These are phyloP conservation scores for Stagonosporopsis tanaceti DNA, from an alignment of 2,329 filamentous ascomycete genomes.

Conservation along the genomic window DNA sequence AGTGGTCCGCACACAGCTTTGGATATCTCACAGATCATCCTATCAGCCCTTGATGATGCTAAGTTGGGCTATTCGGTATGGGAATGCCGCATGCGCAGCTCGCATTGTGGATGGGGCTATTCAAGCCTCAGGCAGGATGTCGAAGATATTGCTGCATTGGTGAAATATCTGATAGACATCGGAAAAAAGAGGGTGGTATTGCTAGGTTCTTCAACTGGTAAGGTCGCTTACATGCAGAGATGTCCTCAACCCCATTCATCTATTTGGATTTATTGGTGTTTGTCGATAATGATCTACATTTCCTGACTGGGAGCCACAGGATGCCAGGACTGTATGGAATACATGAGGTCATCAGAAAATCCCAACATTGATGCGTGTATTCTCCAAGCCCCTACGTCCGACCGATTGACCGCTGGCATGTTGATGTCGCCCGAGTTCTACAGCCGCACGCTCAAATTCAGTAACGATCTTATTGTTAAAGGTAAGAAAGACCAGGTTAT, in stretches of 20 bases:
- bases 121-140: slow-evolving; percentile 29
- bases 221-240: not conserved
- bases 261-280: not conserved
- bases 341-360: not conserved
- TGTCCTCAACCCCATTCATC: not conserved
- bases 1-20: slow-evolving; percentile 24
- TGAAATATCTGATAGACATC: slow-evolving; percentile 18
- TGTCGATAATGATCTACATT: not conserved
- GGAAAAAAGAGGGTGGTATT: slow-evolving; percentile 19
- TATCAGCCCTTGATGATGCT: not conserved
- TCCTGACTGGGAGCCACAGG: not conserved
- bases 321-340: not conserved
- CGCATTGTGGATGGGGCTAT: slow-evolving; percentile 29
- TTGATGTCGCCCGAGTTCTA: slow-evolving; percentile 24
- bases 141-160: slow-evolving; percentile 24
- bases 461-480: slow-evolving; percentile 13
- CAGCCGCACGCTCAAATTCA: slow-evolving; percentile 9
- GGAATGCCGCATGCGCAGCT: slow-evolving; percentile 32
- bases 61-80: slow-evolving; percentile 21
- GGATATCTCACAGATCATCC: slow-evolving; percentile 3
- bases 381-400: slow-evolving; percentile 27
- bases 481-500: not conserved
- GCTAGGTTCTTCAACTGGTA: slow-evolving; percentile 22
- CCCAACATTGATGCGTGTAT: slow-evolving; percentile 23
- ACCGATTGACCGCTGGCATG: slow-evolving; percentile 24